A percentile compares a stretch with the other conserved stretches of the same genome.
These are phyloP conservation scores for Phyllostachys edulis DNA, from an alignment of 176 grass and related monocot species.

Conservation along the genomic window DNA sequence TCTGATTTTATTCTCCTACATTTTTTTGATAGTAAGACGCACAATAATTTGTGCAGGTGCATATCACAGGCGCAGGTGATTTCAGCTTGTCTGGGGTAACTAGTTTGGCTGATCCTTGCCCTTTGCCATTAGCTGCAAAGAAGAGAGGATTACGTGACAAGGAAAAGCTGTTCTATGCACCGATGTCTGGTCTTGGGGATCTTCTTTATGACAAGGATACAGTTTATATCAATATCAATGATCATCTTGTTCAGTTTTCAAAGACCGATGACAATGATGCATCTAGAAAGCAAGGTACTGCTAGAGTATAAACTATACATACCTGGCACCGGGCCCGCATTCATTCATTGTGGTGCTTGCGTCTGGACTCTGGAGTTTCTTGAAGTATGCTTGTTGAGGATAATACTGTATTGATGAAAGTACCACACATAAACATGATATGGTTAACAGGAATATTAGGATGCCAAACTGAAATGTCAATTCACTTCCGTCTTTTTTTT, in stretches of 20 bases:
- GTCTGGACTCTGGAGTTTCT: conserved; percentile 12
- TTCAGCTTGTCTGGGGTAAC: conserved; percentile 79
- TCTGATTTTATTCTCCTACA: conserved; percentile 1
- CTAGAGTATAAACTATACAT: neutral
- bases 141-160: conserved; percentile 94
- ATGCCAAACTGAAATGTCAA: conserved; percentile 1
- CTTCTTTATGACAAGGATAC: conserved; percentile 97
- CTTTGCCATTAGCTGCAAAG: conserved; percentile 92
- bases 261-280: conserved; percentile 56
- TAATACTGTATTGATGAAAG: neutral
- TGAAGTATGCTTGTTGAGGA: conserved; percentile 15
- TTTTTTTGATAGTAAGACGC: conserved; percentile 21
- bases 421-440: conserved; percentile 23
- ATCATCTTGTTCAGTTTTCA: conserved; percentile 96
- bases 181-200: conserved; percentile 98
- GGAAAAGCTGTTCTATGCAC: conserved; percentile 95
- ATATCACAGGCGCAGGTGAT: conserved; percentile 93
- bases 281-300: conserved; percentile 52
- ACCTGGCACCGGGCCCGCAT: neutral
- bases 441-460: neutral
- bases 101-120: conserved; percentile 87
- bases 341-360: neutral
- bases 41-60: conserved; percentile 58
- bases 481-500: neutral
- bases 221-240: conserved; percentile 95